phyloP scores from a whole-genome alignment of 2,329 filamentous ascomycete species.

The Thelonectria blattea region DNA sequence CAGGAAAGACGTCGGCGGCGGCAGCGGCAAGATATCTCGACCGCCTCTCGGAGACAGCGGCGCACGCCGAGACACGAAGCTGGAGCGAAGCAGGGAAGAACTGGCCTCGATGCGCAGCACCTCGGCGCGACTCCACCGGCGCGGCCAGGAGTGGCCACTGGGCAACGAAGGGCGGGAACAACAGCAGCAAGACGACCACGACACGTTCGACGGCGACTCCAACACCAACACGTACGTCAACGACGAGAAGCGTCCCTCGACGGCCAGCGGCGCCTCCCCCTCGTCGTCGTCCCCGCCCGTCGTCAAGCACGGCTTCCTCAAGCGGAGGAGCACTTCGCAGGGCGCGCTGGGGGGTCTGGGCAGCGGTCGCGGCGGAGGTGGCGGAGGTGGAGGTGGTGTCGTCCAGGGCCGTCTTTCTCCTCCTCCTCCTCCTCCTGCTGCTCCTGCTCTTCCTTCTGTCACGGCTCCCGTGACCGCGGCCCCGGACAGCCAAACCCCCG shows the following conservation, averaged over 20 bases:
- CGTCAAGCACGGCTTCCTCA: slow-evolving; percentile 42
- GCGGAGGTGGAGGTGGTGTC: too few relatives aligned
- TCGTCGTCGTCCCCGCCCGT: slow-evolving; percentile 38
- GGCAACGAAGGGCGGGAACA: slow-evolving; percentile 41
- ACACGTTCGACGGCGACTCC: slow-evolving; percentile 33
- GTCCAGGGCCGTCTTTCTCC: too few relatives aligned
- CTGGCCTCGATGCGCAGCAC: slow-evolving; percentile 53
- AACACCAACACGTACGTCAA: slow-evolving; percentile 37
- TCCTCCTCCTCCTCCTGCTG: too few relatives aligned
- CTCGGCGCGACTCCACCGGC: slow-evolving; percentile 36
- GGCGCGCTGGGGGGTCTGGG: slow-evolving; percentile 32
- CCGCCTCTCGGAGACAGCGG: slow-evolving; percentile 61
- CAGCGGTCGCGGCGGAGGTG: slow-evolving; percentile 7
- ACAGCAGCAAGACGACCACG: slow-evolving; percentile 31
- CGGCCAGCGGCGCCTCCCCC: slow-evolving; percentile 40
- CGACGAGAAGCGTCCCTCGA: slow-evolving; percentile 43
- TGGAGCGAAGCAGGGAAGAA: slow-evolving; percentile 65
- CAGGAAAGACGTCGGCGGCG: slow-evolving; percentile 55
- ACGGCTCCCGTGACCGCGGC: not conserved
- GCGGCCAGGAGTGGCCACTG: slow-evolving; percentile 44
- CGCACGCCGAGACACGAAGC: slow-evolving; percentile 65
- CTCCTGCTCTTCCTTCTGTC: too few relatives aligned
- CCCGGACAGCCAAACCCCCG: slow-evolving; percentile 11
- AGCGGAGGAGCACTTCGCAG: slow-evolving; percentile 47
- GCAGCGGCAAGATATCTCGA: slow-evolving; percentile 60